Percentiles rank a stretch among this genome's conserved stretches.
Evolutionary conservation across 352 stramenopile genomes (phyloP).

Genomic region (Globisporangium ultimum): DNA sequence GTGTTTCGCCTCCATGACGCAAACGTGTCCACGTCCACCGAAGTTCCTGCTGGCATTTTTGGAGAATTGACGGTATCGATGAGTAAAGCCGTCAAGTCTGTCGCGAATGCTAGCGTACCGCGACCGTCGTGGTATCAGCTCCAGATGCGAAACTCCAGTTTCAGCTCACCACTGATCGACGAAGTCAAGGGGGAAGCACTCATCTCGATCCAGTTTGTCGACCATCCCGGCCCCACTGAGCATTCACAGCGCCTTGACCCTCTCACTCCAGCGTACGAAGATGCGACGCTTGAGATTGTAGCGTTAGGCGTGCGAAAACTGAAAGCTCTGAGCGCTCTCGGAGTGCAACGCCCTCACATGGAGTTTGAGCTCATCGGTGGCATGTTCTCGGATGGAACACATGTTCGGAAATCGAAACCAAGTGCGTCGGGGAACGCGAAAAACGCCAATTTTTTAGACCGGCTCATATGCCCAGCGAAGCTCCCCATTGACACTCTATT

Average conservation of each 20-base stretch:
- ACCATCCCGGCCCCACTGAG: conserved; percentile 34
- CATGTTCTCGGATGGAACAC: conserved; percentile 43
- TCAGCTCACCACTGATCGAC: conserved; percentile 23
- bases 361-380: conserved; percentile 70
- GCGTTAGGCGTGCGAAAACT: conserved; percentile 65
- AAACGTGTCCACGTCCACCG: conserved; percentile 25
- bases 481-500: conserved; percentile 61
- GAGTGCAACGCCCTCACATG: conserved; percentile 52
- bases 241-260: conserved; percentile 20
- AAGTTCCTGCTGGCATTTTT: conserved; percentile 18
- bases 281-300: conserved; percentile 61
- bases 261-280: conserved; percentile 46
- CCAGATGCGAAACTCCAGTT: conserved; percentile 10
- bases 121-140: conserved; percentile 55
- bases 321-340: conserved; percentile 49
- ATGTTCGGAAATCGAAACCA: conserved; percentile 35
- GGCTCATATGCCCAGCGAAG: conserved; percentile 41
- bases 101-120: conserved; percentile 36
- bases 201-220: conserved; percentile 63
- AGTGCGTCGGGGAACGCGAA: conserved; percentile 42
- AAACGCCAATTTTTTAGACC: conserved; percentile 75
- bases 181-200: conserved; percentile 45
- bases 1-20: conserved; percentile 70
- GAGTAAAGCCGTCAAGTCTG: conserved; percentile 34
- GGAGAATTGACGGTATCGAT: conserved; percentile 52